Percentiles rank a stretch among this genome's conserved stretches.
phyloP scores from a whole-genome alignment of 345 rosid genomes.

The Brassica rapa region DNA sequence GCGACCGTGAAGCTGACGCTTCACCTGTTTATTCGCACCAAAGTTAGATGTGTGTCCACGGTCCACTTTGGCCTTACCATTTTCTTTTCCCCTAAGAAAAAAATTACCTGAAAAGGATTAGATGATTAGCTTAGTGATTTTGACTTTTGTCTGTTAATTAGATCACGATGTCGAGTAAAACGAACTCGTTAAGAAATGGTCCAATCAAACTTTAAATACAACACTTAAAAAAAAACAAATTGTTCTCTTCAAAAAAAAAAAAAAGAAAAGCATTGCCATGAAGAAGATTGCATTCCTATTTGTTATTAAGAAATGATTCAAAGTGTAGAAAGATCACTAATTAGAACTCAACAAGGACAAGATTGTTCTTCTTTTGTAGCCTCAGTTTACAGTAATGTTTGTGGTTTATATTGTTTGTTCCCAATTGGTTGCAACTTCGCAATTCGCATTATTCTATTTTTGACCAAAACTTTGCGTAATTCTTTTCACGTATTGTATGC shows the following conservation, averaged over 20 bases:
- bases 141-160: not conserved
- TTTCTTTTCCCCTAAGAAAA: not conserved
- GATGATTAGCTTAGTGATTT: slow-evolving; percentile 1
- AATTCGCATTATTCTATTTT: not conserved
- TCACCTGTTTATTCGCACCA: slow-evolving; percentile 21
- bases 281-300: not conserved
- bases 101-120: slow-evolving; percentile 17
- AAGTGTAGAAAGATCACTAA: not conserved
- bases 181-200: slow-evolving; percentile 10
- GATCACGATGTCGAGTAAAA: slow-evolving; percentile 13
- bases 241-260: not conserved
- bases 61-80: slow-evolving; percentile 6
- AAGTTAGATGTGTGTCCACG: slow-evolving; percentile 23
- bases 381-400: not conserved
- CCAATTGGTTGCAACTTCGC: not conserved
- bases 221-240: not conserved
- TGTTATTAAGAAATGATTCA: not conserved
- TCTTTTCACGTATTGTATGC: not conserved
- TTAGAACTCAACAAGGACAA: not conserved
- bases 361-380: not conserved
- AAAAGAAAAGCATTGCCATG: not conserved
- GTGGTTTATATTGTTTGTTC: not conserved
- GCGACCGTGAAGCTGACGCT: slow-evolving; percentile 15
- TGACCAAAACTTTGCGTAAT: not conserved
- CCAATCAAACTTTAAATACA: slow-evolving; percentile 4